Base-by-base conservation (phyloP, 441 rosid species). In the Jatropha podagrica region DNA sequence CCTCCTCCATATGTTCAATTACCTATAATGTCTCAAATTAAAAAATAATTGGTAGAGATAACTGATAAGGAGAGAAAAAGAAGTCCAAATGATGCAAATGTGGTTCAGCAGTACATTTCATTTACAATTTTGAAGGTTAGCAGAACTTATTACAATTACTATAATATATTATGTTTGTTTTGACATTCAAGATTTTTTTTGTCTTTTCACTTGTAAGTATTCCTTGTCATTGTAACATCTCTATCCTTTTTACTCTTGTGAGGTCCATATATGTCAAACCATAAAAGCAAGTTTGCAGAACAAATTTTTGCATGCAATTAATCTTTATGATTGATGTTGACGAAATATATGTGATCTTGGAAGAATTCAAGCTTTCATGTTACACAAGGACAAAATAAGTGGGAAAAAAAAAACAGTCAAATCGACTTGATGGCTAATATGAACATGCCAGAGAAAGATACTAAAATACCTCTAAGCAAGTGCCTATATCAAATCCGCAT, bases 1-100 rank as follows among this genome's bases (percentile, higher is more conserved):
- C 94, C 83, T 96, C 99, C 86, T 92, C 98, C 92, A 96, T 94
- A 76, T 96, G 98, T 84, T 96, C 99, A 69, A 92, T 96, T n/a
- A 96, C 98, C 99, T 94, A 65, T 14, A 70, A 76, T 66, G 73
- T 75, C 64, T 20, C 18, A 32, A 32, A 32, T 32, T 32, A 32
- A 32, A 76, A 71, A 76, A 58, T 23, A 66, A 32, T 10, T 65
- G 44, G 51, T 26, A 68, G 23, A 59, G n/a, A 58, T 49, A 13
- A 65, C 69, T 48, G 65, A 20, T 20, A 11, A 42, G 23, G 4
- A 55, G 68, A 13, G 26, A 61, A n/a, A 61, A 60, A 5, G 0
- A 17, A 20, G 60, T 42, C 46, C 26, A 61, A 44, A 17, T 17
- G 46, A 49, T 11, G 41, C 44, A 12, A 62, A 42, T 40, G 42